These are phyloP conservation scores for Discostella stelligeroides DNA, from an alignment of 108 stramenopile species.

Conservation along the genomic window DNA sequence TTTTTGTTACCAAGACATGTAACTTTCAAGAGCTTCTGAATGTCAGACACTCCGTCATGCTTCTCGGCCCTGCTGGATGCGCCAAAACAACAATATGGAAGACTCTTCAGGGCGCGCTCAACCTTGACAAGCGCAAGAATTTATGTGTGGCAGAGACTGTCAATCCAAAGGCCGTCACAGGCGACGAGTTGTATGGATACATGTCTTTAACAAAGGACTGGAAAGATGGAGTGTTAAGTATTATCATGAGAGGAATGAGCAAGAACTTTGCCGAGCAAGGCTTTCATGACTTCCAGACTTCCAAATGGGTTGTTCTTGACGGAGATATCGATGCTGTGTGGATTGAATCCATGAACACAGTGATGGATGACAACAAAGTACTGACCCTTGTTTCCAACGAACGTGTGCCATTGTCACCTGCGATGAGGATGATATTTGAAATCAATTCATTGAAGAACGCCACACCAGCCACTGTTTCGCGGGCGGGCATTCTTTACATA, in stretches of 20 bases:
- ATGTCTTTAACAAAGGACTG: slow-evolving; percentile 93
- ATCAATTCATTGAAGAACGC: slow-evolving; percentile 91
- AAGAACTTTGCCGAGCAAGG: slow-evolving; percentile 91
- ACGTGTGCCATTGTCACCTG: slow-evolving; percentile 83
- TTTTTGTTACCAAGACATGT: slow-evolving; percentile 74
- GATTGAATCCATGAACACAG: slow-evolving; percentile 96
- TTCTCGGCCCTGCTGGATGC: slow-evolving; percentile 88
- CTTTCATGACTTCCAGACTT: slow-evolving; percentile 87
- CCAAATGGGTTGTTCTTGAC: slow-evolving; percentile 92
- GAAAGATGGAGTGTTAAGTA: slow-evolving; percentile 91
- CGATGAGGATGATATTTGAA: slow-evolving; percentile 95
- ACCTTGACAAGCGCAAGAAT: slow-evolving; percentile 79
- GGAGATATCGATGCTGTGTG: slow-evolving; percentile 94
- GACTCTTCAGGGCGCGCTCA: slow-evolving; percentile 81
- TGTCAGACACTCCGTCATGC: slow-evolving; percentile 92
- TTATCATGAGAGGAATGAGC: slow-evolving; percentile 93
- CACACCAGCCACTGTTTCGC: slow-evolving; percentile 91
- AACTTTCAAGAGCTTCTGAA: slow-evolving; percentile 91
- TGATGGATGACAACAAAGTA: slow-evolving; percentile 95
- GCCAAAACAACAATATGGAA: slow-evolving; percentile 93
- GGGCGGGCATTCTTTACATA: slow-evolving; percentile 91
- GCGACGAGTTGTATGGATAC: slow-evolving; percentile 93
- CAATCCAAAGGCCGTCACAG: slow-evolving; percentile 90
- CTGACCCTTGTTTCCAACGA: slow-evolving; percentile 92
- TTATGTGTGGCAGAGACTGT: slow-evolving; percentile 85